Evolutionary conservation across 1,284 basidiomycete genomes (phyloP), one percentile per base, ranked within the genome.

Genomic region (Takashimella tepidaria): DNA sequence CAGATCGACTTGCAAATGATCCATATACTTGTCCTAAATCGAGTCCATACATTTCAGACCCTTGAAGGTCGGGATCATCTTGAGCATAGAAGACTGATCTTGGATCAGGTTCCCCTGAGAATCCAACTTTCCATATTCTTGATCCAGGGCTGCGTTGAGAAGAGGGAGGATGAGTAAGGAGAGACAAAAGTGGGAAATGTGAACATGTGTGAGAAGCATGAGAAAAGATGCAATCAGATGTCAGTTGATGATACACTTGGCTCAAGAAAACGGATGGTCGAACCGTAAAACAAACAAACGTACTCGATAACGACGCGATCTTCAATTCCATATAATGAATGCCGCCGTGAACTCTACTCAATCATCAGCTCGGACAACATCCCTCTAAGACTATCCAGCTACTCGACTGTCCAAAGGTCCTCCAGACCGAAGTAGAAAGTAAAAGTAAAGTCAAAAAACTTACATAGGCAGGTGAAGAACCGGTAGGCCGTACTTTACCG

Each of bases 1-100:
- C 89, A 22, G 81, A 80, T 55, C 84, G 76, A 55, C 62, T 61
- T 21, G 62, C 65, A n/a, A 50, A 40, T 8, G 60, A 56, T 3
- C 63, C 64, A 1, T 41, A 23, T 50, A 69, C 58, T 3, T 49
- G 37, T 0, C 56, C 56, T 3, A 74, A 56, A 53, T 74, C 73
- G 2, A 74, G 59, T 26, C 69, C 69, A 70, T 71, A 76, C 16
- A 68, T 59, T 56, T 68, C 68, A 2, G 49, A 55, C 1, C 55
- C 51, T 8, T 55, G 51, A 8, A 37, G 26, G 4, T 53, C 54
- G 3, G 8, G 19, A 16, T 49, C 50, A 45, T 21, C 47, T 16
- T 20, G 12, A 5, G 67, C 52, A 60, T 62, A 63, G 67, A 77
- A 76, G 8, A 69, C 69, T 2, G 70, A 67, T 44, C 77, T 59